A percentile compares a stretch with the other conserved stretches of the same genome.
These are phyloP conservation scores for Maudiozyma pseudohumilis DNA, from an alignment of 805 yeast species.

Conservation along the genomic window DNA sequence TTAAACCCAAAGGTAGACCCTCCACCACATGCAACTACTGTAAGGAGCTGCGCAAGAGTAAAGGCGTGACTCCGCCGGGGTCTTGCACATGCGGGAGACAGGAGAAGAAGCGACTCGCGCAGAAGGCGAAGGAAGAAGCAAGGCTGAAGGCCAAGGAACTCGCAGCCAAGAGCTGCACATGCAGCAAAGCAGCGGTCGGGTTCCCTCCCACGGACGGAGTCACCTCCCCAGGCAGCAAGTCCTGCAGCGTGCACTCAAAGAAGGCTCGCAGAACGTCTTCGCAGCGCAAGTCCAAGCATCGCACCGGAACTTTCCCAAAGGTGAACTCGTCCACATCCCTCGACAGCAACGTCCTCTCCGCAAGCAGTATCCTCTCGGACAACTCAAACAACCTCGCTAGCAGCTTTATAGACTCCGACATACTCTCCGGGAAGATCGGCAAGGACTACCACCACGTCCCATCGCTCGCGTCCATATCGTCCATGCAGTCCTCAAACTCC, in stretches of 20 bases:
- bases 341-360: slow-evolving; percentile 9
- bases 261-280: slow-evolving; percentile 8
- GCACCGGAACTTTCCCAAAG: slow-evolving; percentile 7
- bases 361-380: slow-evolving; percentile 9
- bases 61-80: slow-evolving; percentile 46
- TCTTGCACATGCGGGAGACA: slow-evolving; percentile 59
- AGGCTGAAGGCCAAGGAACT: slow-evolving; percentile 19
- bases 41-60: slow-evolving; percentile 58
- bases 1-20: slow-evolving; percentile 95
- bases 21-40: slow-evolving; percentile 86
- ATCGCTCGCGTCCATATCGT: slow-evolving; percentile 24
- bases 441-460: slow-evolving; percentile 25
- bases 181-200: slow-evolving; percentile 16
- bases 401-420: slow-evolving; percentile 17
- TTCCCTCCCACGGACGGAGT: background rate
- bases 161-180: slow-evolving; percentile 28
- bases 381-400: slow-evolving; percentile 9
- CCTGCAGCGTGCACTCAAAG: slow-evolving; percentile 16
- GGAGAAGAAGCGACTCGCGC: slow-evolving; percentile 32
- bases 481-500: slow-evolving; percentile 26
- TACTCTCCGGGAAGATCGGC: slow-evolving; percentile 18
- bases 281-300: slow-evolving; percentile 5
- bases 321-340: slow-evolving; percentile 10
- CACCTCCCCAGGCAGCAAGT: background rate
- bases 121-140: slow-evolving; percentile 27